Percentiles rank a stretch among this genome's conserved stretches.
These are phyloP conservation scores for Colletotrichum lupini DNA, from an alignment of 2,329 filamentous ascomycete genomes.

Conservation along the genomic window DNA sequence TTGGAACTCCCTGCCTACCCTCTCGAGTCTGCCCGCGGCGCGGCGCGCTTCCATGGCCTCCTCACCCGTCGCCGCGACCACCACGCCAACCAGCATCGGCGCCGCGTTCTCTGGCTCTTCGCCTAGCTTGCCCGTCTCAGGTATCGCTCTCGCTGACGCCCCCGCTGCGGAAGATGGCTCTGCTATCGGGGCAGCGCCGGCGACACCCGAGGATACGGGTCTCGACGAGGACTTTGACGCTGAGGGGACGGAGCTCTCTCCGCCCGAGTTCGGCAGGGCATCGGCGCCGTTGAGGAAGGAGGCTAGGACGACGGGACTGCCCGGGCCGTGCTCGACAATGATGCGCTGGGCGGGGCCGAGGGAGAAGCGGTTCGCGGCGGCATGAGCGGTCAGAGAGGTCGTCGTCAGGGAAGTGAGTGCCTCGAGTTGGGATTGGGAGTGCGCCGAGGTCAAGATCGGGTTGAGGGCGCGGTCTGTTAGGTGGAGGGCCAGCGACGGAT, in stretches of 20 bases:
- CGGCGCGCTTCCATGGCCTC: conserved; percentile 62
- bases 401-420: conserved; percentile 65
- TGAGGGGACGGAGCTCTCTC: conserved; percentile 9
- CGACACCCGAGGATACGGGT: conserved; percentile 6
- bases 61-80: conserved; percentile 61
- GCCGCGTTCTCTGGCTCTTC: conserved; percentile 42
- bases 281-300: conserved; percentile 57
- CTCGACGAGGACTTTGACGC: conserved; percentile 10
- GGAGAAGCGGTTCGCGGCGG: conserved; percentile 62
- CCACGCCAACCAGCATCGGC: conserved; percentile 65
- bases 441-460: conserved; percentile 66
- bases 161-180: neutral
- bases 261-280: conserved; percentile 22
- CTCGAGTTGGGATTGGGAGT: conserved; percentile 54
- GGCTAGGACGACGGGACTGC: conserved; percentile 54
- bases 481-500: conserved; percentile 65
- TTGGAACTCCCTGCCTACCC: conserved; percentile 66
- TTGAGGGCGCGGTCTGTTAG: conserved; percentile 67
- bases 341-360: conserved; percentile 66
- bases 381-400: conserved; percentile 63
- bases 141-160: conserved; percentile 5
- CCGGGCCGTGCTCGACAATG: conserved; percentile 65
- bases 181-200: conserved; percentile 12
- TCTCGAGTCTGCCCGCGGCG: conserved; percentile 64
- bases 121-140: conserved; percentile 14